Base-by-base conservation (phyloP, 1,284 basidiomycete species). In the Pseudomicrostroma phylloplanum region DNA sequence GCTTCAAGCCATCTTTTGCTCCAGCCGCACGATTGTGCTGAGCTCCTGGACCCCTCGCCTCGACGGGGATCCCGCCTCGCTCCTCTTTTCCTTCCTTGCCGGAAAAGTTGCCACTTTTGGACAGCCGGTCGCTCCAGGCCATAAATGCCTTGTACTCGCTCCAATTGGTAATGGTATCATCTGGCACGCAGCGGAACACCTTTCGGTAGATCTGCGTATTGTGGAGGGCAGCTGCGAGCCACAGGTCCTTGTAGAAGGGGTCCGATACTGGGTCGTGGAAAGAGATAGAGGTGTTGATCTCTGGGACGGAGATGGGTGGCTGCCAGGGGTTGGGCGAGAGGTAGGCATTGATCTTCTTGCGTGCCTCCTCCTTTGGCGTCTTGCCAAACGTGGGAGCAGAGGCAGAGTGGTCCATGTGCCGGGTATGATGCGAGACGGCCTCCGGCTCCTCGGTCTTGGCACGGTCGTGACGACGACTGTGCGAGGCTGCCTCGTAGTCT, bases 151-250 rank as follows among this genome's bases (percentile, higher is more conserved):
- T 79, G 66, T 77, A 79, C 56, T 74, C 73, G 17, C 66, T 64
- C 77, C 77, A 79, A 13, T 76, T 78, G 49, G 67, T 74, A 12
- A 78, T 70, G 46, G 67, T 72, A 58, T 79, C 74, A 61, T 79
- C 77, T 1, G 77, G 77, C 7, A 76, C 70, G 46, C 72, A 72
- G 49, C 72, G 73, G 69, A 79, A 78, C 56, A 78, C 76, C 30
- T 70, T 69, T n/a, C 76, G 64, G 67, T 67, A 79, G 49, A 78
- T 71, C 57, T 68, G 67, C 51, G 74, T 79, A 61, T 79, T 79
- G 65, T 73, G 72, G 40, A 71, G 67, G 1, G 77, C 77, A 6
- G 68, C 64, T 1, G 68, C 67, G 2, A 72, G 59, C 77, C 77
- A 79, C 19, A 71, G 62, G 46, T 73, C 70, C 39, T 72, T 57